These are phyloP conservation scores for Solanum megistacrolobum DNA, from an alignment of 257 asterid species.

Conservation along the genomic window DNA sequence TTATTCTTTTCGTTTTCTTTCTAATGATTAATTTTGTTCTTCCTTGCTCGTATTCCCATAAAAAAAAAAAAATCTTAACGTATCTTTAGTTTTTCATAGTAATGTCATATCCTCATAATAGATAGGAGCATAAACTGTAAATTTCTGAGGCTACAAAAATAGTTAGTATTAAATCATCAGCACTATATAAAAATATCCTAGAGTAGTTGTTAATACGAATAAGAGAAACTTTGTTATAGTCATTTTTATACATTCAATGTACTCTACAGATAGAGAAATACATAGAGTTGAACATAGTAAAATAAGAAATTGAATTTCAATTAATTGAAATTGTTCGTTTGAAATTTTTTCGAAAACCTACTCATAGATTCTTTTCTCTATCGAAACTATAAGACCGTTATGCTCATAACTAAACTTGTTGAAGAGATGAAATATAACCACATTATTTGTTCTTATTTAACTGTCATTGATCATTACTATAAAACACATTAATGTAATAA, in stretches of 20 bases:
- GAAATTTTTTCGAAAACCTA: too few relatives aligned
- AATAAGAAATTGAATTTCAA: too few relatives aligned
- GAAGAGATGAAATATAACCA: too few relatives aligned
- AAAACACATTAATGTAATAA: neutral
- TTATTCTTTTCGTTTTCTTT: neutral
- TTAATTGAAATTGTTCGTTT: too few relatives aligned
- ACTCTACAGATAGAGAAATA: neutral
- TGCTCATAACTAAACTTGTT: neutral
- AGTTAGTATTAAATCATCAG: neutral
- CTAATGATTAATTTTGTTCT: neutral
- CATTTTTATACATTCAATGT: neutral
- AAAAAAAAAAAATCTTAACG: neutral
- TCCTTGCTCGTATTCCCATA: neutral
- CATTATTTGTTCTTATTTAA: neutral
- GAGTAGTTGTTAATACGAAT: neutral
- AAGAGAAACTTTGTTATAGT: neutral
- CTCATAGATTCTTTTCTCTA: too few relatives aligned
- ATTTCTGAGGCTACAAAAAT: too few relatives aligned
- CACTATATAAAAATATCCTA: too few relatives aligned
- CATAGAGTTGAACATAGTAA: neutral
- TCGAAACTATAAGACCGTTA: rapidly evolving
- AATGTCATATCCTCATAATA: too few relatives aligned
- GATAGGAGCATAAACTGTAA: too few relatives aligned
- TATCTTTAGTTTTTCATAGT: too few relatives aligned
- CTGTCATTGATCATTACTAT: neutral